Percentiles rank a stretch among this genome's conserved stretches.
Conservation (phyloP, 2,329 filamentous ascomycete genomes). For the Aspergillus nomiae region DNA sequence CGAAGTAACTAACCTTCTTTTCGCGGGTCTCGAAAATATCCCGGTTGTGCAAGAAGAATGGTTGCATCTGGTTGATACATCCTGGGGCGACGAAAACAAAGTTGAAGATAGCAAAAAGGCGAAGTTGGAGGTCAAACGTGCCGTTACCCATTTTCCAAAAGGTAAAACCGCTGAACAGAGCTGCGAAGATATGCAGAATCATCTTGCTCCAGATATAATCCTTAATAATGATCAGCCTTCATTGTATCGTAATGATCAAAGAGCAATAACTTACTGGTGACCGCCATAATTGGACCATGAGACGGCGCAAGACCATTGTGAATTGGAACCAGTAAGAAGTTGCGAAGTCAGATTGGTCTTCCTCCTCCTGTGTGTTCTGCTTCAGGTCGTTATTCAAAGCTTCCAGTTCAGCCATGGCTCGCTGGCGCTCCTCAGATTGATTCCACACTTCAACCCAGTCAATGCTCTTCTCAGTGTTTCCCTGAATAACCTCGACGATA, state of each 20-base stretch:
- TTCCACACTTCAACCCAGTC: slow-evolving; percentile 40
- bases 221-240: slow-evolving; percentile 11
- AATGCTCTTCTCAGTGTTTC: slow-evolving; percentile 21
- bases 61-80: slow-evolving; percentile 61
- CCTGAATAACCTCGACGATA: slow-evolving; percentile 43
- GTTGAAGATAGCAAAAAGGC: slow-evolving; percentile 63
- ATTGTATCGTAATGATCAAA: too few relatives aligned
- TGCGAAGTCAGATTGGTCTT: slow-evolving; percentile 40
- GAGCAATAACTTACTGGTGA: slow-evolving; percentile 29
- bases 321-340: slow-evolving; percentile 45
- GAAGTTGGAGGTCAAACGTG: slow-evolving; percentile 55
- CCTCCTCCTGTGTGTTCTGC: slow-evolving; percentile 24
- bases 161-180: slow-evolving; percentile 63
- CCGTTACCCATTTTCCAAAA: slow-evolving; percentile 62
- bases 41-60: slow-evolving; percentile 58
- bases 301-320: slow-evolving; percentile 36
- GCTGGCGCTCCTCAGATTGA: slow-evolving; percentile 29
- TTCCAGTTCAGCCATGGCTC: slow-evolving; percentile 29
- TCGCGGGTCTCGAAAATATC: slow-evolving; percentile 62
- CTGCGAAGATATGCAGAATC: slow-evolving; percentile 55
- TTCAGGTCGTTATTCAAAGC: slow-evolving; percentile 25
- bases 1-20: slow-evolving; percentile 47
- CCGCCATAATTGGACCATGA: slow-evolving; percentile 37
- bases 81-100: slow-evolving; percentile 65
- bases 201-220: slow-evolving; percentile 52